These are phyloP conservation scores for Heterobasidion parviporum DNA, from an alignment of 1,284 basidiomycete species.

Conservation along the genomic window DNA sequence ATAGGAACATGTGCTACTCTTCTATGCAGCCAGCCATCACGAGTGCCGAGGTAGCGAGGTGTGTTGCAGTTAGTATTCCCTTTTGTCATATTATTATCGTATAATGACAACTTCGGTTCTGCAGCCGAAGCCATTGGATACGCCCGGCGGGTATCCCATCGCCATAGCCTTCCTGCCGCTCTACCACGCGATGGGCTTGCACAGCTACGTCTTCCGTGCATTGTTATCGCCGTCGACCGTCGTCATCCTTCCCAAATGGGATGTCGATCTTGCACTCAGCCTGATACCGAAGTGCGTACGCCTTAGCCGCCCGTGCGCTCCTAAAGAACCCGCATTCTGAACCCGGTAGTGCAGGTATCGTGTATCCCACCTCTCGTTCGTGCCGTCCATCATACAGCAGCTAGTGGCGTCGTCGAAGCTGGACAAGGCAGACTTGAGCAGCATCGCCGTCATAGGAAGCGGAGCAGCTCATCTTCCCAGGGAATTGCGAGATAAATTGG, in stretches of 20 bases:
- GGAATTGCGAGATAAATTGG: constrained; percentile 36
- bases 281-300: constrained; percentile 35
- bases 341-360: neutral
- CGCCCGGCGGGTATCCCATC: constrained; percentile 36
- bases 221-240: constrained; percentile 37
- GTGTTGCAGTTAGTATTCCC: constrained; percentile 23
- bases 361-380: constrained; percentile 20
- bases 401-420: constrained; percentile 48
- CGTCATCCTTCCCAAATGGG: constrained; percentile 55
- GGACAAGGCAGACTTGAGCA: constrained; percentile 44
- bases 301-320: neutral
- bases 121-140: constrained; percentile 18
- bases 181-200: constrained; percentile 61
- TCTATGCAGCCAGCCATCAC: constrained; percentile 33
- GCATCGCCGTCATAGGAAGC: constrained; percentile 32
- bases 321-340: neutral
- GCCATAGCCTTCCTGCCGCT: constrained; percentile 55
- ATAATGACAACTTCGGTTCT: constrained; percentile 25
- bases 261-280: constrained; percentile 33
- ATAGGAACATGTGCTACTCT: constrained; percentile 53
- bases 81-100: neutral
- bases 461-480: constrained; percentile 66
- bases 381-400: constrained; percentile 63
- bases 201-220: constrained; percentile 40
- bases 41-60: constrained; percentile 17